Evolutionary conservation across 176 grass and related monocot species (phyloP), one percentile per base, ranked within the genome.

Genomic region (Lolium rigidum): DNA sequence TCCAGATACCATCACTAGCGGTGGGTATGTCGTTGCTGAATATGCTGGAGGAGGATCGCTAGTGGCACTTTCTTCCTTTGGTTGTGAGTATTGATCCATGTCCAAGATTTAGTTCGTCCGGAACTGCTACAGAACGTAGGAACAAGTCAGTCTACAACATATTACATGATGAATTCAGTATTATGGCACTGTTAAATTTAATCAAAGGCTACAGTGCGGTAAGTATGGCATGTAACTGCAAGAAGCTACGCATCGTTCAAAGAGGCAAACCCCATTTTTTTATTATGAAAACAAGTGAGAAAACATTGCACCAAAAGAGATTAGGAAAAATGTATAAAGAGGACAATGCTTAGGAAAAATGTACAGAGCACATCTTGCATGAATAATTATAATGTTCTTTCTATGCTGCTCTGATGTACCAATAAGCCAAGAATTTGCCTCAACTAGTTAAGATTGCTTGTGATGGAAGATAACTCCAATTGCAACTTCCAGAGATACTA

Each of bases 51-150:
- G 66, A 8, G 62, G 13, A 14, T 79, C 78, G 18, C 71, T 10
- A 3, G 78, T 82, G 35, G 60, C 86, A 54, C 25, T 71, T 74
- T 80, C 87, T 10, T 41, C 52, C 52, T 89, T 76, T 3, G n/a
- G 51, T 25, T 84, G 78, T 72, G 89, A 76, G 55, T 63, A 62
- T 73, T 81, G 94, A 24, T 96, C 87, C 94, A 96, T 96, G 60
- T 62, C 65, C 11, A 65, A 84, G 52, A 72, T 72, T 71, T 54
- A 69, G 18, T 82, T 70, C 75, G 52, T 58, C 5, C 46, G 35
- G 48, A 25, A 24, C 67, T 48, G 12, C 56, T 75, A 46, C 57
- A 67, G 3, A n/a, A 70, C 43, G 60, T 88, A 2, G 35, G 14
- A 66, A 66, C 26, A 25, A 66, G 50, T 38, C 37, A 70, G 31